phyloP scores from a whole-genome alignment of 2,329 filamentous ascomycete species.

The Aspergillus tamarii region DNA sequence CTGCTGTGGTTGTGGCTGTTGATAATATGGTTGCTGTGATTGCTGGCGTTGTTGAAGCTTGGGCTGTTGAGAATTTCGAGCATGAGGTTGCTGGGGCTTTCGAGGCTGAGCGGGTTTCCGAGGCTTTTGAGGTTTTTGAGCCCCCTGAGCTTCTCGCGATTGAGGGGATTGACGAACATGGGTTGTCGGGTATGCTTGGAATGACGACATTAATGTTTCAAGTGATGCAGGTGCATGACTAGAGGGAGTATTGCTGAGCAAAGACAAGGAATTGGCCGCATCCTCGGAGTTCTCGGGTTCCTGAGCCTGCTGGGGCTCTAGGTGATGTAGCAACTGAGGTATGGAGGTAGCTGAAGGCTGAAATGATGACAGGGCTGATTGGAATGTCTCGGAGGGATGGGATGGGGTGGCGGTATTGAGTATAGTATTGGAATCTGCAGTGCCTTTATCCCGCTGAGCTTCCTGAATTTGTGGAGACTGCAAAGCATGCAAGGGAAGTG shows the following conservation, averaged over 20 bases:
- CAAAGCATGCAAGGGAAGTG: neutral
- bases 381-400: neutral
- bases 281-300: neutral
- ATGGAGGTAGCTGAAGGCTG: neutral
- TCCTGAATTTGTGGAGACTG: neutral
- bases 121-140: neutral
- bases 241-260: neutral
- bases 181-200: neutral
- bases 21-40: too few relatives aligned
- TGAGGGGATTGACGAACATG: neutral
- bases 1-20: too few relatives aligned
- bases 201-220: neutral
- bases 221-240: neutral
- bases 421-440: neutral
- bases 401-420: neutral
- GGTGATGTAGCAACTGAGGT: neutral
- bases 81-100: neutral
- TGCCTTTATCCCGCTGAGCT: neutral
- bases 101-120: neutral
- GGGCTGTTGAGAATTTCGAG: neutral
- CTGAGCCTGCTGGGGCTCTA: neutral
- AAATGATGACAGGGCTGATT: neutral
- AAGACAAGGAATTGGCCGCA: neutral
- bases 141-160: neutral
- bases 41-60: neutral